Conservation (phyloP, 2,329 filamentous ascomycete species). For the Zymoseptoria pseudotritici region DNA sequence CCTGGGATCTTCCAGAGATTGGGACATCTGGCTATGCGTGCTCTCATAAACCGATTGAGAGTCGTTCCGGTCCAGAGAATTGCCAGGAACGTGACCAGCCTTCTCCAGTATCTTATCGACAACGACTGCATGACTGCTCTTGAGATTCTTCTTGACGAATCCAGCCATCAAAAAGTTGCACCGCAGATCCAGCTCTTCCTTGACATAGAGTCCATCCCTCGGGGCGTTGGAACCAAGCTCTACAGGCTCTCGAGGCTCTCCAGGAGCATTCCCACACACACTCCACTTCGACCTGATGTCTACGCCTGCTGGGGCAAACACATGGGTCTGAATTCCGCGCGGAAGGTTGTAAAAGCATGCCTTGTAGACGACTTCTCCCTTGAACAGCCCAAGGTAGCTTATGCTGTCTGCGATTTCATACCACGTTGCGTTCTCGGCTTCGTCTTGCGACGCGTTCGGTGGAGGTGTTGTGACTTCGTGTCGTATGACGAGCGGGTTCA, state of each 20-base stretch:
- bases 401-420: slow-evolving; percentile 73
- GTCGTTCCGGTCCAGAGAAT: background rate
- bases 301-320: slow-evolving; percentile 73
- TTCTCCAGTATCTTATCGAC: slow-evolving; percentile 45
- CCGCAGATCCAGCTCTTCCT: slow-evolving; percentile 78
- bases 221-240: slow-evolving; percentile 58
- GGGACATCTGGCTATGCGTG: background rate
- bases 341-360: slow-evolving; percentile 71
- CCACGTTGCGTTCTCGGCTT: slow-evolving; percentile 62
- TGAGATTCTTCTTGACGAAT: slow-evolving; percentile 78
- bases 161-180: slow-evolving; percentile 68
- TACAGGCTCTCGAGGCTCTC: slow-evolving; percentile 57
- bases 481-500: slow-evolving; percentile 75
- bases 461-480: slow-evolving; percentile 63
- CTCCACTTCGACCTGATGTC: slow-evolving; percentile 79
- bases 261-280: slow-evolving; percentile 65
- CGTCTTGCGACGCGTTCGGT: slow-evolving; percentile 58
- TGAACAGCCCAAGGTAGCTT: slow-evolving; percentile 57
- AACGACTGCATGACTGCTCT: slow-evolving; percentile 64
- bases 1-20: background rate
- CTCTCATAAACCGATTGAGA: background rate
- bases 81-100: slow-evolving; percentile 4
- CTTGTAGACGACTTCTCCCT: slow-evolving; percentile 67
- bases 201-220: slow-evolving; percentile 63
- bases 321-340: slow-evolving; percentile 70